Evolutionary conservation across 352 stramenopile species (phyloP), one percentile per base, ranked within the genome.

Genomic region (Pythium phragmiticola): DNA sequence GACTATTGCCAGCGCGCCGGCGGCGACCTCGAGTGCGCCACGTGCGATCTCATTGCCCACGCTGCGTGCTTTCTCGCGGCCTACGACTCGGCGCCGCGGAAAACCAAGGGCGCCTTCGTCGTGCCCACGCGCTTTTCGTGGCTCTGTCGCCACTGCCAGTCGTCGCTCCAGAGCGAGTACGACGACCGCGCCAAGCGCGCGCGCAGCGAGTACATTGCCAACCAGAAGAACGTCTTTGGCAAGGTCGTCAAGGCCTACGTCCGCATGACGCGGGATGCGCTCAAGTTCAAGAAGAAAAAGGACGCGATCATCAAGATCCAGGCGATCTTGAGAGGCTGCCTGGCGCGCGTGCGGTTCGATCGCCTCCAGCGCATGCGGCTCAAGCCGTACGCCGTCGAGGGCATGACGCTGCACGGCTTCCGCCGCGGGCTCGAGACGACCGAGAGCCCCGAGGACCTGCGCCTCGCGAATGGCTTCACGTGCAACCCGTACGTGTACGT

Each of bases 401-500:
- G 52, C 11, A 60, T 85, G 52, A 60, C 59, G 34, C 58, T 87
- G 4, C 57, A 57, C 14, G 57, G 65, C 13, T 70, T 76, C 43
- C 39, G 54, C 19, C 47, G 50, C 16, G 17, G 37, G 6, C 8
- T 48, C 46, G 43, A 47, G 36, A 23, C 19, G 28, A 52, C 28
- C 6, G 56, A 46, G 13, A 17, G 26, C 26, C 53, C 45, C 3
- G 80, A 89, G 36, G 80, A 89, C 21, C 63, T 88, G 6, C 70
- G 82, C 2, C 70, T 91, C 13, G 71, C 77, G 7, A 91, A 91
- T 60, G 80, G 82, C 2, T 91, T 89, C 54, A 76, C 77, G 9
- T 91, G 82, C 57, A 91, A 89, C 52, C 82, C 82, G 39, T 91
- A 84, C 68, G 26, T 91, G 59, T 85, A 87, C 52, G 75, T 91